phyloP scores from a whole-genome alignment of 305 asterid genomes.

The Ruellia speciosa region DNA sequence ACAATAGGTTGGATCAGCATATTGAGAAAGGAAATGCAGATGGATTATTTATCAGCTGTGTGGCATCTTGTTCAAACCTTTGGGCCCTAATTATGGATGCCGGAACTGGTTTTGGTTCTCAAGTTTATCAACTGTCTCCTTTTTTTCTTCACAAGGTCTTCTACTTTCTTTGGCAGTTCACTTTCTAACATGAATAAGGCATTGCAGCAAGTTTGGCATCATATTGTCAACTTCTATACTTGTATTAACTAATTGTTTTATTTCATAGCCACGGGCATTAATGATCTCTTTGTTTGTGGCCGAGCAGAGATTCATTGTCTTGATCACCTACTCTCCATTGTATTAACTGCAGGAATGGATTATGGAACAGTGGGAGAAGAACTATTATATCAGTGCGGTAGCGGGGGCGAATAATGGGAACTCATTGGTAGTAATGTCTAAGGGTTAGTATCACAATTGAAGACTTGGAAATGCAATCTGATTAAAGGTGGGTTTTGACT shows the following conservation, averaged over 20 bases:
- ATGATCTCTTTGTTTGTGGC: too few species aligned
- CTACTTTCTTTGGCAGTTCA: constrained; percentile 9
- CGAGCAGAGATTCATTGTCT: too few species aligned
- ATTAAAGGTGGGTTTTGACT: not conserved
- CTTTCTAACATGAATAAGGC: not conserved
- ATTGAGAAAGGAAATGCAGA: constrained; percentile 53
- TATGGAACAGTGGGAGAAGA: constrained; percentile 24
- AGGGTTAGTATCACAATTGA: constrained; percentile 26
- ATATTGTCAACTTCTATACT: not conserved
- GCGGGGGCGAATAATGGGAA: constrained; percentile 38
- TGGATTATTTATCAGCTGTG: constrained; percentile 50
- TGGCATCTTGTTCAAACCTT: constrained; percentile 47
- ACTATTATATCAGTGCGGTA: constrained; percentile 31
- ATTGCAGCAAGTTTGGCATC: not conserved
- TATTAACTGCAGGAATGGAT: constrained; percentile 36
- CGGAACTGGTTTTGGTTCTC: constrained; percentile 54
- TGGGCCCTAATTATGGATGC: constrained; percentile 85
- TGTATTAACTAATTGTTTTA: not conserved
- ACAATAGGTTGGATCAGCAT: constrained; percentile 44
- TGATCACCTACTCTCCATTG: constrained; percentile 2
- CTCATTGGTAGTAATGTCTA: constrained; percentile 37
- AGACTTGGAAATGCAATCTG: constrained; percentile 4
- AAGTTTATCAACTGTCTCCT: constrained; percentile 51
- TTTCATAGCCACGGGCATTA: not conserved
- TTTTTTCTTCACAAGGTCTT: constrained; percentile 55